Conservation (phyloP, 1,139 yeast species). For the Petasospora fabianii region DNA sequence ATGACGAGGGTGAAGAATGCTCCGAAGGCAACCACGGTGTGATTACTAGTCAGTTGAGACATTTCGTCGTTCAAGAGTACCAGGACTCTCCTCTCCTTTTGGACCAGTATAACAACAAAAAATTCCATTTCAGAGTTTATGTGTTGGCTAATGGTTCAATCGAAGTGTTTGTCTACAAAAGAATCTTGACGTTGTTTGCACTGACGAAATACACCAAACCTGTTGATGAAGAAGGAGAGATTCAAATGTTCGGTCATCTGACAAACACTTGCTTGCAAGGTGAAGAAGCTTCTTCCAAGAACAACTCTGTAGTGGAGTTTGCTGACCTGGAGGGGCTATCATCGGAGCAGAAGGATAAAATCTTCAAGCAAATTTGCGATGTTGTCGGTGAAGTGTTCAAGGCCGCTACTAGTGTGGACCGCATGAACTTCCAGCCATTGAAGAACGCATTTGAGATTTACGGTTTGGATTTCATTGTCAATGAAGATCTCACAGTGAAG, state of each 20-base stretch:
- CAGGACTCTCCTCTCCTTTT: constrained; percentile 63
- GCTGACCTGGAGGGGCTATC: constrained; percentile 51
- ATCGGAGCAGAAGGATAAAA: constrained; percentile 34
- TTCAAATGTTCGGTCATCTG: constrained; percentile 54
- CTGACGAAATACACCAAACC: constrained; percentile 47
- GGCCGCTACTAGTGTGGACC: constrained; percentile 80
- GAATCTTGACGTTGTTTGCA: constrained; percentile 82
- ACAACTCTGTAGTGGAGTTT: constrained; percentile 61
- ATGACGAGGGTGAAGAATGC: constrained; percentile 51
- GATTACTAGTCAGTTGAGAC: constrained; percentile 82
- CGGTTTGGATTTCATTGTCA: constrained; percentile 85
- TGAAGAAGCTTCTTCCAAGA: constrained; percentile 37
- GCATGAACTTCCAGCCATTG: constrained; percentile 85
- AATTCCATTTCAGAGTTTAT: constrained; percentile 86
- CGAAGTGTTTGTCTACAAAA: constrained; percentile 70
- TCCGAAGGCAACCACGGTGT: constrained; percentile 50
- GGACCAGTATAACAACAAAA: constrained; percentile 55
- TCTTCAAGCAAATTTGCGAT: constrained; percentile 54
- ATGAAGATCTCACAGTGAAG: constrained; percentile 48
- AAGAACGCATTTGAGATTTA: constrained; percentile 79
- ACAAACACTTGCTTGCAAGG: constrained; percentile 92
- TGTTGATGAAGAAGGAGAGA: constrained; percentile 31
- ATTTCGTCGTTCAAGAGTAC: constrained; percentile 86
- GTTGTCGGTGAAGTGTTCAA: constrained; percentile 69
- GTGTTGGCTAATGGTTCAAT: constrained; percentile 75